These are phyloP conservation scores for Carex sylvatica DNA, from an alignment of 202 grass and related monocot species.

Conservation along the genomic window DNA sequence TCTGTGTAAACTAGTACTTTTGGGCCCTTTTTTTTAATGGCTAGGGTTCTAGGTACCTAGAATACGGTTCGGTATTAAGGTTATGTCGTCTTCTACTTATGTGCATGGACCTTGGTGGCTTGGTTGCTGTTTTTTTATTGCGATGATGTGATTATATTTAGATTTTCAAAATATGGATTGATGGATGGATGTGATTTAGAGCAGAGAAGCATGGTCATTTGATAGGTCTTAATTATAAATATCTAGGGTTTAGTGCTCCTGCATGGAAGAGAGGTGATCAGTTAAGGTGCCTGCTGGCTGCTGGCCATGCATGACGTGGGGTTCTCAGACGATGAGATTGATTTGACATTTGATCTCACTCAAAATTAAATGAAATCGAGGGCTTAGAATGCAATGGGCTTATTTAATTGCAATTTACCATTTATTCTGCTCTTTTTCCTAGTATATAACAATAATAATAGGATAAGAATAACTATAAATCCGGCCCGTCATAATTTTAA, in stretches of 20 bases:
- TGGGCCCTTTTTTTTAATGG: not conserved
- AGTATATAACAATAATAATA: not conserved
- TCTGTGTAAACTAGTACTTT: slow-evolving; percentile 44
- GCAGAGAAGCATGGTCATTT: slow-evolving; percentile 30
- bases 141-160: slow-evolving; percentile 33
- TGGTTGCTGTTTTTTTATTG: slow-evolving; percentile 10
- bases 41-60: slow-evolving; percentile 16
- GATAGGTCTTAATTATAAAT: slow-evolving; percentile 35
- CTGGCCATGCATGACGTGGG: slow-evolving; percentile 38
- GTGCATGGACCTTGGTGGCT: not conserved
- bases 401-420: not conserved
- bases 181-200: slow-evolving; percentile 49
- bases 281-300: not conserved
- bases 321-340: slow-evolving; percentile 37
- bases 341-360: slow-evolving; percentile 34
- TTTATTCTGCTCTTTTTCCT: not conserved
- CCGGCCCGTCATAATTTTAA: not conserved
- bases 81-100: slow-evolving; percentile 25
- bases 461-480: not conserved
- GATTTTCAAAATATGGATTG: slow-evolving; percentile 22
- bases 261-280: slow-evolving; percentile 8
- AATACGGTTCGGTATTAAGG: slow-evolving; percentile 11
- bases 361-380: not conserved
- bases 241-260: not conserved
- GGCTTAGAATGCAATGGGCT: not conserved